Percentiles rank a stretch among this genome's conserved stretches.
These are phyloP conservation scores for Eucalyptus marginata DNA, from an alignment of 345 rosid species.

Conservation along the genomic window DNA sequence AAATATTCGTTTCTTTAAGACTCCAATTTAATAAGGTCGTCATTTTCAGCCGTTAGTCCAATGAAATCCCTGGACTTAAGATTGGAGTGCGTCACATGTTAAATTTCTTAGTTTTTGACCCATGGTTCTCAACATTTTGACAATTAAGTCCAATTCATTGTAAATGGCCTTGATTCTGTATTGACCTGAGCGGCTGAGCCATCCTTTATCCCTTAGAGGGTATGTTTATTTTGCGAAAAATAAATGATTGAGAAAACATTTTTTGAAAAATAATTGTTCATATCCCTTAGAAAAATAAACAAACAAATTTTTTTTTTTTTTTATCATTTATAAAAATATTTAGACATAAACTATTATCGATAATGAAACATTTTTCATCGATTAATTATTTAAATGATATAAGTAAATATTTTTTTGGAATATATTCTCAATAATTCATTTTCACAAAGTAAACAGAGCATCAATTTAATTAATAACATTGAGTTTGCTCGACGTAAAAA, in stretches of 20 bases:
- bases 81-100: background rate
- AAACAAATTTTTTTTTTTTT: background rate
- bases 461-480: background rate
- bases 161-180: background rate
- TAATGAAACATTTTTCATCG: background rate
- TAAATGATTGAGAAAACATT: background rate
- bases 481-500: rapidly evolving
- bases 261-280: rapidly evolving
- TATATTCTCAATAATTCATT: background rate
- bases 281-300: background rate
- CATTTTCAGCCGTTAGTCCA: background rate
- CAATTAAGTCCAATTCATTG: background rate
- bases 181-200: background rate
- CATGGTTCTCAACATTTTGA: background rate
- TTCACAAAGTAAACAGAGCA: rapidly evolving
- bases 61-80: background rate
- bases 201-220: background rate
- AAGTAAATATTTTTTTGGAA: background rate
- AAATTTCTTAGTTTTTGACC: background rate
- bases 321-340: background rate
- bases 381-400: background rate
- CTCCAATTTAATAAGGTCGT: background rate
- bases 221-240: background rate
- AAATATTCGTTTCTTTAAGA: background rate
- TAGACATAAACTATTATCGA: rapidly evolving